Percentiles rank a stretch among this genome's conserved stretches.
Evolutionary conservation across 306 rosid species (phyloP).

Genomic region (Vigna hirtella): DNA sequence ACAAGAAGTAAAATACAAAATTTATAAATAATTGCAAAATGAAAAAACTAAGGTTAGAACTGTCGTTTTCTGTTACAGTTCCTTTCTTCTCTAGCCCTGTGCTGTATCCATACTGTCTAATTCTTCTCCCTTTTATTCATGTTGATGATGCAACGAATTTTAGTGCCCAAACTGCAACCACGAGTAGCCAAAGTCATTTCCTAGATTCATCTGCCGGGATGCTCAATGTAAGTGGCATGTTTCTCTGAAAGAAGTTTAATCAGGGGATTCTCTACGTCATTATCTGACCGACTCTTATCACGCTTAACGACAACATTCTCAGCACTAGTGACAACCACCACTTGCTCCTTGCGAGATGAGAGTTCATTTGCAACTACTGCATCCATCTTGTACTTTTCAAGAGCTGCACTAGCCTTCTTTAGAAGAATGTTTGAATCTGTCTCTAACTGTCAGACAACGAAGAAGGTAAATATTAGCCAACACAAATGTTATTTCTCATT

Average conservation of each 20-base stretch:
- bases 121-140: conserved; percentile 22
- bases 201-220: conserved; percentile 41
- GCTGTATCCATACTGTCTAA: not conserved
- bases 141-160: not conserved
- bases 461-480: conserved; percentile 34
- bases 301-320: conserved; percentile 64
- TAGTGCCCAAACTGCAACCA: conserved; percentile 13
- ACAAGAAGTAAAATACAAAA: not conserved
- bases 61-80: not conserved
- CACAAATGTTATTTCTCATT: conserved; percentile 1
- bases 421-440: conserved; percentile 89
- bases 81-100: not conserved
- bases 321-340: conserved; percentile 65
- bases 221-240: conserved; percentile 61
- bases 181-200: conserved; percentile 18
- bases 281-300: conserved; percentile 51
- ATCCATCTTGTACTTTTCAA: conserved; percentile 83
- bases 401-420: conserved; percentile 76
- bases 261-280: conserved; percentile 79
- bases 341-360: conserved; percentile 84
- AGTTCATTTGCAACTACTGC: conserved; percentile 95
- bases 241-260: conserved; percentile 68
- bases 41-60: conserved; percentile 15
- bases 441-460: conserved; percentile 70
- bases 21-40: not conserved